A percentile compares a stretch with the other conserved stretches of the same genome.
Evolutionary conservation across 257 asterid species (phyloP).

Genomic region (Vinca minor): DNA sequence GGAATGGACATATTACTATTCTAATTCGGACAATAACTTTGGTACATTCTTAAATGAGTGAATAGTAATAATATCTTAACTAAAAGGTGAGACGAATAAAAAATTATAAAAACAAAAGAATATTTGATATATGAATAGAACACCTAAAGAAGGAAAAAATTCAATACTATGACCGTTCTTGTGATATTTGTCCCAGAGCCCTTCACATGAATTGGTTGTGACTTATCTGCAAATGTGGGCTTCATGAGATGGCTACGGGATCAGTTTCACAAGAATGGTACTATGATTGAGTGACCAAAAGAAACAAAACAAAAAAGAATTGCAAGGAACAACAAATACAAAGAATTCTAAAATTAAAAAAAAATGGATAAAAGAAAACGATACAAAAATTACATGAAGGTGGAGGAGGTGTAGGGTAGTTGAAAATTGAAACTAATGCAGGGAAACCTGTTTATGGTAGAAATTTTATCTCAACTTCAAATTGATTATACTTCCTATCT

Average conservation of each 20-base stretch:
- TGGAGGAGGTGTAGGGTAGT: not conserved
- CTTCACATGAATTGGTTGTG: too few relatives aligned
- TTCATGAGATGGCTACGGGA: too few relatives aligned
- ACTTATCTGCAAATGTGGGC: too few relatives aligned
- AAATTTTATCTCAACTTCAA: not conserved
- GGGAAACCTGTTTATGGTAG: conserved; percentile 5
- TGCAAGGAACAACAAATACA: conserved; percentile 10
- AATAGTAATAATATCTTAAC: not conserved
- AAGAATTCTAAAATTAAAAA: conserved; percentile 14
- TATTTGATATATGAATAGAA: conserved; percentile 1
- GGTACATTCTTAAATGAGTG: too few relatives aligned
- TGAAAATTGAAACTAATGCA: too few relatives aligned
- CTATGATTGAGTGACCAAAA: not conserved
- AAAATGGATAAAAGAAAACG: not conserved
- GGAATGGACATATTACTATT: too few relatives aligned
- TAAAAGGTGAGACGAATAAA: not conserved
- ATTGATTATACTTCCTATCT: not conserved
- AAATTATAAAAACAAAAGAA: not conserved
- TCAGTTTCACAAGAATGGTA: conserved; percentile 1
- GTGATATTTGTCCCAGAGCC: too few relatives aligned
- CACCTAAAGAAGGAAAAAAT: not conserved
- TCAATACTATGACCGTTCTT: too few relatives aligned
- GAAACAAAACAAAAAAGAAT: too few relatives aligned
- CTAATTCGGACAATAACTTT: too few relatives aligned
- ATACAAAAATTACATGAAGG: conserved; percentile 13